Percentiles rank a stretch among this genome's conserved stretches.
These are phyloP conservation scores for Rubia occidens DNA, from an alignment of 305 asterid species.

Conservation along the genomic window DNA sequence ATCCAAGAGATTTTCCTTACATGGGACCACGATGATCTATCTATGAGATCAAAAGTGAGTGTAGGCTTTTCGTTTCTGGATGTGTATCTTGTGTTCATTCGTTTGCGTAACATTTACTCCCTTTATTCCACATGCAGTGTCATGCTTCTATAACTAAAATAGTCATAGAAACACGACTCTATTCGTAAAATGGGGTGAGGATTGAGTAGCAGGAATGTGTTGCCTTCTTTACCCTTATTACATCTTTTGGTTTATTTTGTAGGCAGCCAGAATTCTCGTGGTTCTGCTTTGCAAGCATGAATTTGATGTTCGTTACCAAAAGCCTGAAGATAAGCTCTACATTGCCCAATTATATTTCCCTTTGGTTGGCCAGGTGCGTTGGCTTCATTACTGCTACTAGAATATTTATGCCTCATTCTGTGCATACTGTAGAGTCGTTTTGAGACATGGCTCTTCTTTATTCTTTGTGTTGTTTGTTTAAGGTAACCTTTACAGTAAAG, in stretches of 20 bases:
- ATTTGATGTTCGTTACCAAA: constrained; percentile 91
- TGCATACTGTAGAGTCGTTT: background rate
- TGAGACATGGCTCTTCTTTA: background rate
- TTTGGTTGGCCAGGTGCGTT: constrained; percentile 82
- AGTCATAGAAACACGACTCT: background rate
- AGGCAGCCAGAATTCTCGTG: constrained; percentile 95
- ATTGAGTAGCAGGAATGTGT: constrained; percentile 1
- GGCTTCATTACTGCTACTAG: background rate
- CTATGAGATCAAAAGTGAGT: constrained; percentile 92
- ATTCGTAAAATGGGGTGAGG: background rate
- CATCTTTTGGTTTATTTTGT: constrained; percentile 24
- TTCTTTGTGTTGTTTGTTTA: background rate
- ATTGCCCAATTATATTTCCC: constrained; percentile 96
- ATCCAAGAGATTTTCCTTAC: constrained; percentile 98
- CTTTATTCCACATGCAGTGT: background rate
- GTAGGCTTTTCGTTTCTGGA: constrained; percentile 8
- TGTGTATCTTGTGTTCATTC: constrained; percentile 13
- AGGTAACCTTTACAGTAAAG: background rate
- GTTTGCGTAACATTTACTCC: constrained; percentile 5
- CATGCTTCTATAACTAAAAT: background rate
- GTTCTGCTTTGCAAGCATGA: constrained; percentile 95
- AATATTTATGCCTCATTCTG: background rate
- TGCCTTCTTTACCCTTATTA: constrained; percentile 9
- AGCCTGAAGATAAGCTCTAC: constrained; percentile 92
- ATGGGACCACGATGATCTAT: constrained; percentile 95